Percentiles rank a stretch among this genome's conserved stretches.
Evolutionary conservation across 441 rosid genomes (phyloP).

Genomic region (Mallotus japonicus): DNA sequence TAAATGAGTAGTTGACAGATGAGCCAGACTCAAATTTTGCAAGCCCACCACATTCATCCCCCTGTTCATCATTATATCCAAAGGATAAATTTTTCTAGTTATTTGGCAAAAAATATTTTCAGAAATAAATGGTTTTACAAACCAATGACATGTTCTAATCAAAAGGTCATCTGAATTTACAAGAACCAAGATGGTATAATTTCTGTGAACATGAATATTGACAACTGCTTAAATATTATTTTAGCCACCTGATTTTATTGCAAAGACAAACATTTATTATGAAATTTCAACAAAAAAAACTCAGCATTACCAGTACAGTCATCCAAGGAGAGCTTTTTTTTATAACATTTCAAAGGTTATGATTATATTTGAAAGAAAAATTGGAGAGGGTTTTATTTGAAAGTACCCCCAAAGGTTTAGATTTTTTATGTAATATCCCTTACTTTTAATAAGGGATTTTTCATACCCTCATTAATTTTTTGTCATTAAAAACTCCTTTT

Average conservation of each 20-base stretch:
- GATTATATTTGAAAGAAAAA: too few relatives aligned
- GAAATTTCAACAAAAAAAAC: too few relatives aligned
- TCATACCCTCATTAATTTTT: too few relatives aligned
- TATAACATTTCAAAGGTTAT: too few relatives aligned
- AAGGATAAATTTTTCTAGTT: slow-evolving; percentile 10
- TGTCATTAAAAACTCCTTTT: too few relatives aligned
- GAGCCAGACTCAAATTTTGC: slow-evolving; percentile 71
- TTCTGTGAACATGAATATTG: slow-evolving; percentile 3
- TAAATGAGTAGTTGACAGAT: slow-evolving; percentile 84
- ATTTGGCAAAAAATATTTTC: too few relatives aligned
- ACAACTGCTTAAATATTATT: slow-evolving; percentile 1
- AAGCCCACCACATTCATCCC: slow-evolving; percentile 74
- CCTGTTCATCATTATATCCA: slow-evolving; percentile 46
- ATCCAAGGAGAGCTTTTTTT: too few relatives aligned
- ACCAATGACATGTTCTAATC: slow-evolving; percentile 3
- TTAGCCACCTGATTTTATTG: background rate
- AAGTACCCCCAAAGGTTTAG: too few relatives aligned
- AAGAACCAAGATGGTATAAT: slow-evolving; percentile 4
- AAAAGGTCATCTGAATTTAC: background rate
- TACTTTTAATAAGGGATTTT: too few relatives aligned
- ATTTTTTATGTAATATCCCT: too few relatives aligned
- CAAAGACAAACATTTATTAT: background rate
- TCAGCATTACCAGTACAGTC: too few relatives aligned
- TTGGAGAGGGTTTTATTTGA: too few relatives aligned
- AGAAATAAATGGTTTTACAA: background rate